Conservation (phyloP, 83 land plant genomes). For the Picea abies region DNA sequence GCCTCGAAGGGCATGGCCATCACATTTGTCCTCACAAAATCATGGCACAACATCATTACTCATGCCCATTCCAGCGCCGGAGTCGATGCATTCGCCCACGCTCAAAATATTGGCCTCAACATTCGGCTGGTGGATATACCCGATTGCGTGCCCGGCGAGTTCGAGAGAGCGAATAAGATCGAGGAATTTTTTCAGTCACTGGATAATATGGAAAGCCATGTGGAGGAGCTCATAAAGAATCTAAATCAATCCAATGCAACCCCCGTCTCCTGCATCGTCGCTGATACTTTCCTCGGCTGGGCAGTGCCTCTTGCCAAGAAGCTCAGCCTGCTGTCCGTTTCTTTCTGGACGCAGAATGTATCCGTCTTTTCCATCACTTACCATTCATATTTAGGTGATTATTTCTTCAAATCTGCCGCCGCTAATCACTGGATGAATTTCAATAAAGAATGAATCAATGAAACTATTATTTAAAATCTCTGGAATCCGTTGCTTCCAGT, state of each 20-base stretch:
- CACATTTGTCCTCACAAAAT: conserved; percentile 44
- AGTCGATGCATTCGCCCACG: conserved; percentile 7
- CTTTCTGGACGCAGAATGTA: conserved; percentile 39
- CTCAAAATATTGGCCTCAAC: neutral
- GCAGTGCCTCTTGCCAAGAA: conserved; percentile 27
- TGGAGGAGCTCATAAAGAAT: conserved; percentile 22
- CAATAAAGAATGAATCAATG: too few species aligned
- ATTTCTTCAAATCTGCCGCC: neutral
- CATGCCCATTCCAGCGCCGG: neutral
- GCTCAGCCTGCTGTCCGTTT: conserved; percentile 28
- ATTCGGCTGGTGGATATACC: conserved; percentile 26
- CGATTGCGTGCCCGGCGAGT: conserved; percentile 35
- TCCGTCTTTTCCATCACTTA: conserved; percentile 26
- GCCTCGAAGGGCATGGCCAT: conserved; percentile 28
- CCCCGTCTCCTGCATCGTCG: conserved; percentile 24
- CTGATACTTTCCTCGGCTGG: conserved; percentile 38
- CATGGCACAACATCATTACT: conserved; percentile 26
- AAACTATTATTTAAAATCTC: too few species aligned
- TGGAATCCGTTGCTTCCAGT: neutral
- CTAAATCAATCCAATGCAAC: conserved; percentile 13
- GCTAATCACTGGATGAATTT: neutral
- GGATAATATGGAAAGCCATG: conserved; percentile 23
- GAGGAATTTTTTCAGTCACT: conserved; percentile 29
- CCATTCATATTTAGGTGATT: conserved; percentile 12
- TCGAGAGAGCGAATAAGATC: conserved; percentile 13